phyloP scores from a whole-genome alignment of 108 stramenopile genomes.

The Conticribra guillardii region DNA sequence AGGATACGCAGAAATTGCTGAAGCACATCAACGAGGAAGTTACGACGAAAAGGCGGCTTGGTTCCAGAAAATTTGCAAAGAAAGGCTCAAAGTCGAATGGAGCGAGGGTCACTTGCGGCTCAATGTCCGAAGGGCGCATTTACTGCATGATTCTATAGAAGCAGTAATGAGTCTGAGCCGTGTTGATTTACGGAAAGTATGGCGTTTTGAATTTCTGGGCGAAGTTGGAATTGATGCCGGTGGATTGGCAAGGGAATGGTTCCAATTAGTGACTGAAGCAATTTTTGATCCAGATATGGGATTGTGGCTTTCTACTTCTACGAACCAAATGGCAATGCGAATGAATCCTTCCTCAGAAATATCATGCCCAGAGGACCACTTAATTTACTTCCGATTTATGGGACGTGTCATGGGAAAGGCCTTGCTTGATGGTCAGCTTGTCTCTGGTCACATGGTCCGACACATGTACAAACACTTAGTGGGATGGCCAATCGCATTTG shows the following conservation, averaged over 20 bases:
- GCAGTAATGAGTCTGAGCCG: constrained; percentile 85
- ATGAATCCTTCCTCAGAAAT: constrained; percentile 86
- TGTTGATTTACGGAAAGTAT: constrained; percentile 90
- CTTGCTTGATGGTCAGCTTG: constrained; percentile 94
- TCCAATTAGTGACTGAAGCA: constrained; percentile 85
- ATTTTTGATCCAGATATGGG: constrained; percentile 97
- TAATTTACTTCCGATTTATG: constrained; percentile 95
- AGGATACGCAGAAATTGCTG: constrained; percentile 78
- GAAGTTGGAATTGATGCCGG: constrained; percentile 98
- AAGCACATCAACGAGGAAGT: constrained; percentile 53
- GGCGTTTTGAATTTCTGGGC: constrained; percentile 94
- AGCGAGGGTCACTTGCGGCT: constrained; percentile 89
- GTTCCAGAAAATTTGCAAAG: constrained; percentile 79
- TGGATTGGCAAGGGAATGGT: constrained; percentile 97
- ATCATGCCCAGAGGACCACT: constrained; percentile 91
- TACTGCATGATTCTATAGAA: constrained; percentile 86
- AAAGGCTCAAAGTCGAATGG: constrained; percentile 72
- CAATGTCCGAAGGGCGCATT: constrained; percentile 67
- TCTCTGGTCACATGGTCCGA: constrained; percentile 96
- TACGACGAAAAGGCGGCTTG: constrained; percentile 83
- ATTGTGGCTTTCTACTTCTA: constrained; percentile 86
- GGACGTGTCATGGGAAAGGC: constrained; percentile 97
- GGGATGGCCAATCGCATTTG: constrained; percentile 95
- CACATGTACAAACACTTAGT: constrained; percentile 98
- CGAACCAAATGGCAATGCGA: constrained; percentile 93